phyloP scores from a whole-genome alignment of 371 early-diverging fungal species.

The Rhizopus sp. region DNA sequence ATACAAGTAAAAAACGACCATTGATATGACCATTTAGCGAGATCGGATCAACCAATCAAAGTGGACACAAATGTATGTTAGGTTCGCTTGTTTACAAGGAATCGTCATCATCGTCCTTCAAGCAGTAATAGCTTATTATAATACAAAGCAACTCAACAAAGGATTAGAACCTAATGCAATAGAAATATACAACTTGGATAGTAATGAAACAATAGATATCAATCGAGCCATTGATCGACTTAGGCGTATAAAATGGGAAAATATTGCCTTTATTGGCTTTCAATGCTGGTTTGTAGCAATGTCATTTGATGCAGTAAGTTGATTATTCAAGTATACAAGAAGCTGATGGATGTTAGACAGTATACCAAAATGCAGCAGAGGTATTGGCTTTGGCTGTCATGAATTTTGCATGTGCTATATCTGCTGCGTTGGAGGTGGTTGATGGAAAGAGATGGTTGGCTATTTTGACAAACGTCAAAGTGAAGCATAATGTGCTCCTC shows the following conservation, averaged over 20 bases:
- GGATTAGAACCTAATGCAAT: constrained; percentile 12
- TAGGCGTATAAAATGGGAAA: constrained; percentile 48
- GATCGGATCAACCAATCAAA: constrained; percentile 38
- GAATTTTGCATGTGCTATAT: constrained; percentile 38
- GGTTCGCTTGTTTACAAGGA: constrained; percentile 41
- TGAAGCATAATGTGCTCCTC: constrained; percentile 11
- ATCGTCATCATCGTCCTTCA: constrained; percentile 40
- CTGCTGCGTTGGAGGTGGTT: constrained; percentile 42
- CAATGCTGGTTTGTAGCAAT: constrained; percentile 50
- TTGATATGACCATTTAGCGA: constrained; percentile 20
- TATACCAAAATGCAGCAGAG: constrained; percentile 45
- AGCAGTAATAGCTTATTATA: constrained; percentile 38
- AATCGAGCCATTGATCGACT: constrained; percentile 29
- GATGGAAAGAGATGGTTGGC: constrained; percentile 39
- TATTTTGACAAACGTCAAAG: constrained; percentile 15
- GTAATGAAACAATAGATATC: constrained; percentile 5
- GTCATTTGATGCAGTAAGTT: constrained; percentile 52
- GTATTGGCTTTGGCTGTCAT: constrained; percentile 40
- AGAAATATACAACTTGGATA: constrained; percentile 8
- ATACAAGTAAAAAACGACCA: neutral
- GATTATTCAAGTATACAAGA: neutral
- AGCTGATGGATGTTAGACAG: constrained; percentile 25
- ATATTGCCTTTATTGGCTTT: constrained; percentile 47
- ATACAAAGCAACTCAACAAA: constrained; percentile 26
- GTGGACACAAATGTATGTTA: constrained; percentile 41